Conservation (phyloP, 768 basidiomycete species). For the Amanita jacksonii region DNA sequence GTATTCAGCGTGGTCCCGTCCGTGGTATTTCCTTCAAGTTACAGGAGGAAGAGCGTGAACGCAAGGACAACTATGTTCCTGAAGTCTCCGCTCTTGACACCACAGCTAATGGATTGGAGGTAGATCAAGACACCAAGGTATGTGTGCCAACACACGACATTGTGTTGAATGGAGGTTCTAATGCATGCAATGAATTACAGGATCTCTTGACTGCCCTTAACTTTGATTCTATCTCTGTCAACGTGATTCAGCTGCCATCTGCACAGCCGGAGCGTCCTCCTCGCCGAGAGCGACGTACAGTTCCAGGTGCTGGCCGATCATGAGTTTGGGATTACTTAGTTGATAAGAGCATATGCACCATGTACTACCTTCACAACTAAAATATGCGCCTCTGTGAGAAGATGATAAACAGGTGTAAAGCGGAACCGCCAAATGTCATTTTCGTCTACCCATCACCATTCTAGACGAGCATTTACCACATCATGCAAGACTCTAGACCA, state of each 20-base stretch:
- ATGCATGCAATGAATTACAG: conserved; percentile 25
- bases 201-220: conserved; percentile 86
- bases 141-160: conserved; percentile 17
- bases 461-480: conserved; percentile 15
- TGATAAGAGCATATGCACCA: conserved; percentile 4
- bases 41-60: conserved; percentile 98
- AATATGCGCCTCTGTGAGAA: no score
- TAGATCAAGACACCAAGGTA: conserved; percentile 93
- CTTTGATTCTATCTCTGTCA: conserved; percentile 87
- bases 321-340: background rate
- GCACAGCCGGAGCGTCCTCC: conserved; percentile 61
- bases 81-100: conserved; percentile 95
- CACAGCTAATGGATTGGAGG: conserved; percentile 60
- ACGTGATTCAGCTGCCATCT: conserved; percentile 53
- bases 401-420: background rate
- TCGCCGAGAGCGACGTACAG: conserved; percentile 67
- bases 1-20: conserved; percentile 96
- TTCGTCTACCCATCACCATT: background rate
- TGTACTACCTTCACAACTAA: conserved; percentile 6
- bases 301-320: conserved; percentile 66
- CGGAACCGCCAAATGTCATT: background rate
- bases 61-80: conserved; percentile 99
- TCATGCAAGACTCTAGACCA: conserved; percentile 19
- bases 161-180: background rate
- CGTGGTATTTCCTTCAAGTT: conserved; percentile 99